A percentile compares a stretch with the other conserved stretches of the same genome.
Evolutionary conservation across 2,329 filamentous ascomycete species (phyloP).

Genomic region (Phaeosphaeria sp.): DNA sequence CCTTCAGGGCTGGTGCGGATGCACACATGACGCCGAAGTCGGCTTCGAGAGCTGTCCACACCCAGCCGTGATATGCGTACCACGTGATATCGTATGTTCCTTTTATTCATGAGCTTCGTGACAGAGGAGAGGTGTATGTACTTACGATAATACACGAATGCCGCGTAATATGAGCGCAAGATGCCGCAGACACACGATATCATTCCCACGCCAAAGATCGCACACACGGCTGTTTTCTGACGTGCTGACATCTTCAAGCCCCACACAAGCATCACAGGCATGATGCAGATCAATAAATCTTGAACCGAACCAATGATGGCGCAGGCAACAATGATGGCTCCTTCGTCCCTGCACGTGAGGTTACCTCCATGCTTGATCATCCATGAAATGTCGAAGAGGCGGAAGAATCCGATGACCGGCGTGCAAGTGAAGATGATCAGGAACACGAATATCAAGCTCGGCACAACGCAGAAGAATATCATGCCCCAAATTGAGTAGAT

Average conservation of each 20-base stretch:
- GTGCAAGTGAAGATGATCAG: constrained; percentile 47
- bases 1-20: constrained; percentile 52
- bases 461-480: constrained; percentile 49
- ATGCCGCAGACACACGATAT: constrained; percentile 47
- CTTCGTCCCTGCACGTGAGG: constrained; percentile 48
- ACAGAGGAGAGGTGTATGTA: neutral
- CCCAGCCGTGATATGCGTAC: constrained; percentile 47
- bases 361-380: constrained; percentile 35
- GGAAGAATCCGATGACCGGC: constrained; percentile 52
- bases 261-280: constrained; percentile 55
- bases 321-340: constrained; percentile 46
- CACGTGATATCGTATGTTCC: constrained; percentile 51
- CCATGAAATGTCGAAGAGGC: constrained; percentile 45
- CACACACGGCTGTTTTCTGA: constrained; percentile 55
- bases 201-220: constrained; percentile 53
- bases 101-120: constrained; percentile 2
- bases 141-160: constrained; percentile 37
- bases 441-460: constrained; percentile 48
- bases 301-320: constrained; percentile 49
- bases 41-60: constrained; percentile 52
- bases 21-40: constrained; percentile 53
- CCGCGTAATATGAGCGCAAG: constrained; percentile 48
- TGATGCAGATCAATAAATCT: constrained; percentile 49
- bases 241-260: constrained; percentile 51
- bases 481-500: constrained; percentile 46